Evolutionary conservation across 768 basidiomycete species (phyloP).

Genomic region (Russula griseocarnosa): DNA sequence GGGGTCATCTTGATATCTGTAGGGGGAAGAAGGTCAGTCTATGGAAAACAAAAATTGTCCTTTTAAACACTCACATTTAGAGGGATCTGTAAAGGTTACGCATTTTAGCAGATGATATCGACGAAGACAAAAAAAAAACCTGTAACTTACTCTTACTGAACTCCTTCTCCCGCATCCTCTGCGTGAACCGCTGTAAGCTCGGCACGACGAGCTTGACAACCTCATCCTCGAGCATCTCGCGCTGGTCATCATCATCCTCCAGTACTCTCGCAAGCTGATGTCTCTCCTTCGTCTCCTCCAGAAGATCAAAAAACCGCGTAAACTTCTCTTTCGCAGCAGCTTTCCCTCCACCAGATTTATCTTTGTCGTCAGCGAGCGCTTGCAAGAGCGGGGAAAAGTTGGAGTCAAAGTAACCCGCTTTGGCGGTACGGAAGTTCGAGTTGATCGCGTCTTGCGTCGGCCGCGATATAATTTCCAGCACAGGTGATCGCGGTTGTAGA

Average conservation of each 20-base stretch:
- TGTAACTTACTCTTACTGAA: slow-evolving; percentile 71
- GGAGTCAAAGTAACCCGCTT: slow-evolving; percentile 78
- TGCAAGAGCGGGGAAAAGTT: slow-evolving; percentile 80
- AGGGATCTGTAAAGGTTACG: slow-evolving; percentile 48
- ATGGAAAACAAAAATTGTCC: not conserved
- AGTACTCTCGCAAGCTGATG: slow-evolving; percentile 66
- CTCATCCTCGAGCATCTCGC: slow-evolving; percentile 63
- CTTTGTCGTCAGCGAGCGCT: slow-evolving; percentile 47
- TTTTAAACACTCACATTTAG: slow-evolving; percentile 51
- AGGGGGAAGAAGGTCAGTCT: slow-evolving; percentile 11
- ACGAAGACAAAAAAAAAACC: not conserved
- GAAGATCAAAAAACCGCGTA: slow-evolving; percentile 71
- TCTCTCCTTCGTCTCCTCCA: slow-evolving; percentile 76
- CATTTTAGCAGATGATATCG: slow-evolving; percentile 7
- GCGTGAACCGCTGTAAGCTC: slow-evolving; percentile 65
- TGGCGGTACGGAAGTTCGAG: slow-evolving; percentile 72
- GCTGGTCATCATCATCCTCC: slow-evolving; percentile 62
- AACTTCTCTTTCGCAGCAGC: slow-evolving; percentile 76
- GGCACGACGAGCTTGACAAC: slow-evolving; percentile 74
- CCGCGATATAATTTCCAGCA: slow-evolving; percentile 53
- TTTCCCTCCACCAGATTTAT: slow-evolving; percentile 42
- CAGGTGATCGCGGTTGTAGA: slow-evolving; percentile 46
- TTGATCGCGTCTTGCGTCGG: slow-evolving; percentile 59
- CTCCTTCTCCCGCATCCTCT: slow-evolving; percentile 74
- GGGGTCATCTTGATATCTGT: slow-evolving; percentile 75